Evolutionary conservation across 441 rosid genomes (phyloP).

Genomic region (Erodium trifolium): DNA sequence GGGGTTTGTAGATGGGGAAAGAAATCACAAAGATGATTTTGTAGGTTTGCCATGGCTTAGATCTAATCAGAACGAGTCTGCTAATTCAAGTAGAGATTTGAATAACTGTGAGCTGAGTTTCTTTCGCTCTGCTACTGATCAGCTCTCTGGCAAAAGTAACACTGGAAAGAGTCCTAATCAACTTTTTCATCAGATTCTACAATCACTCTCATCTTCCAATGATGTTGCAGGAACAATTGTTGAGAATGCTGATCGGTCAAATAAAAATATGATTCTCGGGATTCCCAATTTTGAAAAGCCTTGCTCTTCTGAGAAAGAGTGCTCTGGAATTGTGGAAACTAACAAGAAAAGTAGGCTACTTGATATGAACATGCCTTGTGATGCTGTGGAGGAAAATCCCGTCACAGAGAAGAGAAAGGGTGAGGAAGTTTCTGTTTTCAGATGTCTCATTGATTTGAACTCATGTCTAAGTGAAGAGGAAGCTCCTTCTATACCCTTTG

Average conservation of each 20-base stretch:
- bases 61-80: constrained; percentile 31
- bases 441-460: constrained; percentile 71
- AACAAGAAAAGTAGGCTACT: constrained; percentile 35
- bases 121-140: constrained; percentile 36
- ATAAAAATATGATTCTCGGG: constrained; percentile 51
- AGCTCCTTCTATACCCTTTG: constrained; percentile 32
- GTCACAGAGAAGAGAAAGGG: constrained; percentile 35
- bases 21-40: constrained; percentile 32
- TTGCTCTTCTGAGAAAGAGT: constrained; percentile 31
- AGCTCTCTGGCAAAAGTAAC: constrained; percentile 30
- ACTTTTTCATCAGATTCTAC: constrained; percentile 27
- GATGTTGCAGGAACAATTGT: constrained; percentile 28
- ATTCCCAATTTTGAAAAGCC: constrained; percentile 39
- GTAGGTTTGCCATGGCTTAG: constrained; percentile 60
- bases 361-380: constrained; percentile 83
- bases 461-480: constrained; percentile 58
- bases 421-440: constrained; percentile 24
- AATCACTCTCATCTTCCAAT: constrained; percentile 34
- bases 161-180: constrained; percentile 14
- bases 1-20: constrained; percentile 39
- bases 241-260: constrained; percentile 25
- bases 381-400: constrained; percentile 23
- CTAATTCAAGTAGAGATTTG: constrained; percentile 33
- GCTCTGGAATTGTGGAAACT: constrained; percentile 30
- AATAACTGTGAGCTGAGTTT: constrained; percentile 30